phyloP scores from a whole-genome alignment of 1,284 basidiomycete species.

The Moesziomyces sp. region DNA sequence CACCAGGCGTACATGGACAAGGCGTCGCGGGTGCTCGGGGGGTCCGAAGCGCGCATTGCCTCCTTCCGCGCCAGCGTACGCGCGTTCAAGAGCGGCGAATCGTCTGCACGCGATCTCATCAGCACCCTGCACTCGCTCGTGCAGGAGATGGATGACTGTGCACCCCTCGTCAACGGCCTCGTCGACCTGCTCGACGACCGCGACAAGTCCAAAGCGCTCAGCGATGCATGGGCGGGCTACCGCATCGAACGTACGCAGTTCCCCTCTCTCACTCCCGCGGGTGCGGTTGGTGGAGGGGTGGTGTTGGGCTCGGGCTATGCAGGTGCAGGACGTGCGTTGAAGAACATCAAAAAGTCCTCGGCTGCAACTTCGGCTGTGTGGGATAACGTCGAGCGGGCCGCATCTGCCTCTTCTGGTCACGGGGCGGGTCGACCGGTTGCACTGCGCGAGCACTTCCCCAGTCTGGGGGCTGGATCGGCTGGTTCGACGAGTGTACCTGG shows the following conservation, averaged over 20 bases:
- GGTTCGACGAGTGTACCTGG: constrained; percentile 45
- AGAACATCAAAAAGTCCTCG: constrained; percentile 80
- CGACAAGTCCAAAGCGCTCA: constrained; percentile 82
- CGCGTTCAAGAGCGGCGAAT: constrained; percentile 82
- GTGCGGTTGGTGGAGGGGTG: background rate
- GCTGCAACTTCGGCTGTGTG: constrained; percentile 77
- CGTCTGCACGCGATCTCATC: constrained; percentile 83
- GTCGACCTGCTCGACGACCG: constrained; percentile 72
- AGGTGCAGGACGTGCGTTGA: constrained; percentile 74
- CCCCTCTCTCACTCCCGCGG: constrained; percentile 29
- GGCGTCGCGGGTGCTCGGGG: constrained; percentile 75
- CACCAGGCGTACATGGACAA: constrained; percentile 78
- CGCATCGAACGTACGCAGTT: constrained; percentile 77
- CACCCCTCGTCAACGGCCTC: constrained; percentile 79
- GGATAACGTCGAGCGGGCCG: constrained; percentile 88
- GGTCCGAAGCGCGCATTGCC: constrained; percentile 77
- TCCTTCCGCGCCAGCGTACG: constrained; percentile 84
- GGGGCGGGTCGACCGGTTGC: constrained; percentile 27
- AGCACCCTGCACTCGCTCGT: constrained; percentile 87
- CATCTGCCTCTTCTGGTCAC: constrained; percentile 65
- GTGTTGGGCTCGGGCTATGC: constrained; percentile 13
- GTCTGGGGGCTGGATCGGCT: constrained; percentile 18
- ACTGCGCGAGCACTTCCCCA: constrained; percentile 53
- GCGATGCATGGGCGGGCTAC: constrained; percentile 83
- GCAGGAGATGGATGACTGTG: constrained; percentile 70